Percentiles rank a stretch among this genome's conserved stretches.
Evolutionary conservation across 495 filamentous ascomycete species (phyloP).

Genomic region (Talaromyces liani): DNA sequence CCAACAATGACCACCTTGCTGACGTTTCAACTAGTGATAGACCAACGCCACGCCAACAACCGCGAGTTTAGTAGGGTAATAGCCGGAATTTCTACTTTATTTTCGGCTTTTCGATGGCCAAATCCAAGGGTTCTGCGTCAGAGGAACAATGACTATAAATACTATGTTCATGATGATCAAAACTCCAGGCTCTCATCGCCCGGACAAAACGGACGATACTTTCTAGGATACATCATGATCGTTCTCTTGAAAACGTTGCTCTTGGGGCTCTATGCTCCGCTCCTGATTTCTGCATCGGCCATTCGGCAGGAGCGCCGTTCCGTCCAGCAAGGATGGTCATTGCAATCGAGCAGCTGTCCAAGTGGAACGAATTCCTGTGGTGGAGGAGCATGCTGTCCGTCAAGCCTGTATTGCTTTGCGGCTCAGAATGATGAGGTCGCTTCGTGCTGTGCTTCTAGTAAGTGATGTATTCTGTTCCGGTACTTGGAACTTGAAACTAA

Average conservation of each 20-base stretch:
- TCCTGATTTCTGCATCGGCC: neutral
- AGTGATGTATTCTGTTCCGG: neutral
- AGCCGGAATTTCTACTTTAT: neutral
- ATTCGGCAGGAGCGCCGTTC: constrained; percentile 1
- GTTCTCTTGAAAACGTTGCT: neutral
- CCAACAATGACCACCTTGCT: no score
- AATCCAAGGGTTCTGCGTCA: neutral
- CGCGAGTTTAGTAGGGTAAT: neutral
- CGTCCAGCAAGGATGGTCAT: constrained; percentile 13
- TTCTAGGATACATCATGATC: neutral
- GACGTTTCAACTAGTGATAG: no score
- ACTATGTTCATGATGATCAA: neutral
- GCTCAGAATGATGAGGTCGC: constrained; percentile 15
- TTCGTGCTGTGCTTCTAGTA: constrained; percentile 15
- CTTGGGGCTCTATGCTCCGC: neutral
- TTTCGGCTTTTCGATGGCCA: neutral
- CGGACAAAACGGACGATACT: neutral
- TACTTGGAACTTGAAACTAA: neutral
- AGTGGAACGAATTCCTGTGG: constrained; percentile 13
- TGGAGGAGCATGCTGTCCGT: constrained; percentile 14
- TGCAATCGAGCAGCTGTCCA: constrained; percentile 15
- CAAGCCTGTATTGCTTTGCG: constrained; percentile 11
- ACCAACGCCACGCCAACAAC: no score
- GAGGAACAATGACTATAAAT: neutral
- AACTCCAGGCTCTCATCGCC: neutral